Evolutionary conservation across 1,284 basidiomycete species (phyloP).

Genomic region (Rhodotorula sp.): DNA sequence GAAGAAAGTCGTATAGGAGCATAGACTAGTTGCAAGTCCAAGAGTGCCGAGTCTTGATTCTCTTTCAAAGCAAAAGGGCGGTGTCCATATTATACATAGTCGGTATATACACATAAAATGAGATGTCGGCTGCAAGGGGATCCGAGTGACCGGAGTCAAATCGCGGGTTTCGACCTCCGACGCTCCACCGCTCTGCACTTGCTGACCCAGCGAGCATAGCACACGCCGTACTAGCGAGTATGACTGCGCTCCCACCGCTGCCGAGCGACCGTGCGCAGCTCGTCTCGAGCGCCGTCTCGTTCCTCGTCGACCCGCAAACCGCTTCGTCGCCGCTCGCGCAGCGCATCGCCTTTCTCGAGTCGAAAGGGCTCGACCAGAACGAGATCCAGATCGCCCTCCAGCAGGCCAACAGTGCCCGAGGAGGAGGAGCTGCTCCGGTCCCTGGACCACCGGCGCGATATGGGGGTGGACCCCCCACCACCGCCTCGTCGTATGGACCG

Average conservation of each 20-base stretch:
- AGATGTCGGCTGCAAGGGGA: too few relatives aligned
- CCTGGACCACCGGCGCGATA: background rate
- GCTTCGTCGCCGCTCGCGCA: constrained; percentile 72
- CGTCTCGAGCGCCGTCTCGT: constrained; percentile 38
- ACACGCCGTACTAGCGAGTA: background rate
- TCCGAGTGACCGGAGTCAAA: background rate
- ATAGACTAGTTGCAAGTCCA: too few relatives aligned
- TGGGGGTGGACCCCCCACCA: too few relatives aligned
- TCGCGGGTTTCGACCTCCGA: background rate
- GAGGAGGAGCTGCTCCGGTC: constrained; percentile 1
- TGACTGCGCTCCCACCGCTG: background rate
- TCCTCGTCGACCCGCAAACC: constrained; percentile 47
- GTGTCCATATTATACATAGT: too few relatives aligned
- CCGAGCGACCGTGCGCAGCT: constrained; percentile 20
- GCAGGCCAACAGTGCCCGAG: background rate
- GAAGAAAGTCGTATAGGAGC: too few relatives aligned
- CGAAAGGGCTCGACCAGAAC: constrained; percentile 76
- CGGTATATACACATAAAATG: too few relatives aligned
- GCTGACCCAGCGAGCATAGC: background rate
- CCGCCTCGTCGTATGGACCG: background rate
- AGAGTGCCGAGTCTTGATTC: too few relatives aligned
- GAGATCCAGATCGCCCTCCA: constrained; percentile 84
- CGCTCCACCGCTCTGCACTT: background rate
- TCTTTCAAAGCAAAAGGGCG: too few relatives aligned
- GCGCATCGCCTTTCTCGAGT: constrained; percentile 86